Percentiles rank a stretch among this genome's conserved stretches.
Conservation (phyloP, 768 basidiomycete species). For the Leccinum barrowsii region DNA sequence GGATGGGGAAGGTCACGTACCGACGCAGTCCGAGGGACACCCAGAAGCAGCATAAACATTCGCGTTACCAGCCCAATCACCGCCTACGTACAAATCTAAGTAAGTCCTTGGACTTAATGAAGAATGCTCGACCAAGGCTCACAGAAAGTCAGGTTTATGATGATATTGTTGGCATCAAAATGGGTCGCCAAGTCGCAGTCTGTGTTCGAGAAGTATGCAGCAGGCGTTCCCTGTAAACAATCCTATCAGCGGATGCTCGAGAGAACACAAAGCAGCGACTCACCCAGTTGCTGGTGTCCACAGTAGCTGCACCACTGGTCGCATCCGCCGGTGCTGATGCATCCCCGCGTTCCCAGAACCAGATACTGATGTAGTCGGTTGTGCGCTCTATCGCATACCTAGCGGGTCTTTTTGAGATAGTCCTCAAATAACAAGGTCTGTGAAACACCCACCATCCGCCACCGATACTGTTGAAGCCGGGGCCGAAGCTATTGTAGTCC, state of each 20-base stretch:
- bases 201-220: conserved; percentile 36
- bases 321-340: conserved; percentile 33
- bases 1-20: conserved; percentile 11
- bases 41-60: conserved; percentile 27
- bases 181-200: conserved; percentile 39
- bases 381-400: conserved; percentile 41
- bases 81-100: conserved; percentile 18
- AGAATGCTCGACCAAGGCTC: neutral
- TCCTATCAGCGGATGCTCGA: neutral
- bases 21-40: conserved; percentile 30
- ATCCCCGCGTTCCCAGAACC: conserved; percentile 39
- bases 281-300: conserved; percentile 27
- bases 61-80: conserved; percentile 28
- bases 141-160: conserved; percentile 35
- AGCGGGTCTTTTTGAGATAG: neutral
- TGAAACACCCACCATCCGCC: conserved; percentile 37
- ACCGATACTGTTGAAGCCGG: conserved; percentile 31
- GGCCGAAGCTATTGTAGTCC: conserved; percentile 25
- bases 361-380: conserved; percentile 33
- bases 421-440: neutral
- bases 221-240: conserved; percentile 29
- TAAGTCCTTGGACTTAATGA: neutral
- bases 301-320: conserved; percentile 14
- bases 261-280: neutral
- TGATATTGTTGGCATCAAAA: conserved; percentile 32